Base-by-base conservation (phyloP, 2,329 filamentous ascomycete genomes). In the Aspergillus novofumigatus region DNA sequence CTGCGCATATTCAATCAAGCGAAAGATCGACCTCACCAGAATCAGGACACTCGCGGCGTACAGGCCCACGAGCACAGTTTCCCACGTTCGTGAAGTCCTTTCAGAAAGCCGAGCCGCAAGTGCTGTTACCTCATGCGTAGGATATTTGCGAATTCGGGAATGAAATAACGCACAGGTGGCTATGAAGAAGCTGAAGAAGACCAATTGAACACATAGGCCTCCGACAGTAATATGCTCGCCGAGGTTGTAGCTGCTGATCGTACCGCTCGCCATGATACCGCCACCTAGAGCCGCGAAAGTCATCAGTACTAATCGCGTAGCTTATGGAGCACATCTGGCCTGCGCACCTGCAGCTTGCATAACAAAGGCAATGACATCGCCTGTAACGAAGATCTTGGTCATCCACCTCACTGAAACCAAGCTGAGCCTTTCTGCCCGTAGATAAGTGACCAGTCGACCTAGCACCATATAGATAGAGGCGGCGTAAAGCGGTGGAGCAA, bases 171-270 rank as follows among this genome's bases (percentile, higher is more conserved):
- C 61, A 0, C 81, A 76, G 1, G 78, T 77, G 4, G 78, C 55
- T 38, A 82, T 69, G 63, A 87, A 88, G 38, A 86, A 69, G 23
- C 75, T 77, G 59, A 87, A 86, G 55, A 83, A 78, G 45, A 83
- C 42, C 25, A 88, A 75, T 65, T 88, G 85, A 17, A 86, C 67
- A 32, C 81, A 67, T 2, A 88, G 71, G 1, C 85, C 85, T 1
- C 63, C 79, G 7, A 86, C 69, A n/a, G 87, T 79, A 51, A 86
- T 72, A 17, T 65, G 56, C 50, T 67, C 61, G 9, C 60, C 64
- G 7, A 47, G 42, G 7, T 54, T 53, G 42, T 59, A 52, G 29
- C 57, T 48, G 38, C 48, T n/a, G 21, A 53, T 44, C 26, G 53
- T 53, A 9, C 57, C 55, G 1, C 48, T 62, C 10, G 62, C 53